Evolutionary conservation across 306 rosid genomes (phyloP).

Genomic region (Rubus parviflorus): DNA sequence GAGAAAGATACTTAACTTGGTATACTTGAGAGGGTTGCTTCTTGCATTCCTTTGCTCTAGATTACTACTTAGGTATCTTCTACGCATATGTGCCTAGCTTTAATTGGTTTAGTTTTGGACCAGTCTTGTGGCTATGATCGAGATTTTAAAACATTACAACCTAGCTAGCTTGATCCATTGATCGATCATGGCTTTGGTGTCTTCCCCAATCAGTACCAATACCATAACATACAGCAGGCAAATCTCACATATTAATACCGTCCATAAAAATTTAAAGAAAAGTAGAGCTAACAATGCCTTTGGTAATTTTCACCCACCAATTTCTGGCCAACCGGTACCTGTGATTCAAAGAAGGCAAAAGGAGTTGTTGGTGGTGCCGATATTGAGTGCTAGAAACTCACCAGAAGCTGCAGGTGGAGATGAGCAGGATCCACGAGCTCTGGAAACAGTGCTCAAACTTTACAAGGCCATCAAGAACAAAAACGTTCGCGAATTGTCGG

Average conservation of each 20-base stretch:
- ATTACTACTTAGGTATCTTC: not conserved
- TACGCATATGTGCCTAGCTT: not conserved
- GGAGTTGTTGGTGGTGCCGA: conserved; percentile 24
- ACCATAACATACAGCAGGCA: not conserved
- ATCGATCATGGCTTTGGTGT: not conserved
- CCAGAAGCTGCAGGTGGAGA: conserved; percentile 22
- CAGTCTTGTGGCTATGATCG: not conserved
- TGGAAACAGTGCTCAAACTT: conserved; percentile 45
- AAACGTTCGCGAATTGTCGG: conserved; percentile 39
- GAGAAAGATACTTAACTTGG: not conserved
- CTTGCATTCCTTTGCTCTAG: not conserved
- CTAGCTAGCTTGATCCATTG: not conserved
- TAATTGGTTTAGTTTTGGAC: not conserved
- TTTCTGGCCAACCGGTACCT: conserved; percentile 15
- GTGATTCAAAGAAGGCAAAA: conserved; percentile 19
- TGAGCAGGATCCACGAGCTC: conserved; percentile 30
- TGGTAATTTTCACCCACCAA: conserved; percentile 19
- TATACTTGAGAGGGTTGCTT: not conserved
- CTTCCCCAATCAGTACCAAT: not conserved
- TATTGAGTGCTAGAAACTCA: conserved; percentile 38
- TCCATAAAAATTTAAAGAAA: conserved; percentile 17
- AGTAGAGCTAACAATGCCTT: conserved; percentile 21
- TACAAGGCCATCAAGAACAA: conserved; percentile 50
- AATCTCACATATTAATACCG: not conserved
- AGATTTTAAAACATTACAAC: not conserved